phyloP scores from a whole-genome alignment of 179 eudicot species.

The Nepenthes alata region DNA sequence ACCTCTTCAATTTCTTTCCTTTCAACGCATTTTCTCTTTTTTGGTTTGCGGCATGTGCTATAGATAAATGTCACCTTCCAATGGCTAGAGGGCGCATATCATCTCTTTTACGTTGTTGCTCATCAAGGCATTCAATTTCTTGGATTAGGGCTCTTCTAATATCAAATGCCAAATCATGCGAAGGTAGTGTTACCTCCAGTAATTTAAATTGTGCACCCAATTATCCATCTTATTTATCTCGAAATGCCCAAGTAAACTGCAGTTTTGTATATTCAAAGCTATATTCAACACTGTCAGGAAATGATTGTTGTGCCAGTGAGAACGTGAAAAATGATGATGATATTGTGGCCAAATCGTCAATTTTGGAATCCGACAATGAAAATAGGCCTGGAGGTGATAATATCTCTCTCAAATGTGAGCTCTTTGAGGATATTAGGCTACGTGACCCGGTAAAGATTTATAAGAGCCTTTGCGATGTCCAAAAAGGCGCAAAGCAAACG shows the following conservation, averaged over 20 bases:
- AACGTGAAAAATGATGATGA: background rate
- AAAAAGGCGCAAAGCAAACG: constrained; percentile 11
- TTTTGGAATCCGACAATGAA: background rate
- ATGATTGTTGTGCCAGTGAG: constrained; percentile 2
- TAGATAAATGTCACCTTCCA: background rate
- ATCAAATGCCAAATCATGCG: constrained; percentile 7
- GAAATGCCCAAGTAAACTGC: constrained; percentile 1
- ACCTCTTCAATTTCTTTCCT: background rate
- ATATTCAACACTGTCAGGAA: constrained; percentile 17
- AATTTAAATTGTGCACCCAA: background rate
- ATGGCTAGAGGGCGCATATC: constrained; percentile 37
- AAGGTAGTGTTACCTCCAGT: constrained; percentile 3
- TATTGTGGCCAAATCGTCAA: constrained; percentile 5
- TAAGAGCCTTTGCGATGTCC: constrained; percentile 32
- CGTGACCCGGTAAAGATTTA: constrained; percentile 54
- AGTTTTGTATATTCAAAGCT: constrained; percentile 1
- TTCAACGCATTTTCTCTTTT: background rate
- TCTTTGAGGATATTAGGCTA: constrained; percentile 19
- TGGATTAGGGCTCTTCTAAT: constrained; percentile 23
- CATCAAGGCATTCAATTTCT: constrained; percentile 18
- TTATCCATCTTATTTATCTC: background rate
- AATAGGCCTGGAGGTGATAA: constrained; percentile 6
- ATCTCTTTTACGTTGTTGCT: constrained; percentile 28
- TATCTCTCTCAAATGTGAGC: constrained; percentile 3
- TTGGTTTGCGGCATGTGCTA: background rate